Evolutionary conservation across 1,284 basidiomycete species (phyloP).

Genomic region (Anthracocystis walkeri): DNA sequence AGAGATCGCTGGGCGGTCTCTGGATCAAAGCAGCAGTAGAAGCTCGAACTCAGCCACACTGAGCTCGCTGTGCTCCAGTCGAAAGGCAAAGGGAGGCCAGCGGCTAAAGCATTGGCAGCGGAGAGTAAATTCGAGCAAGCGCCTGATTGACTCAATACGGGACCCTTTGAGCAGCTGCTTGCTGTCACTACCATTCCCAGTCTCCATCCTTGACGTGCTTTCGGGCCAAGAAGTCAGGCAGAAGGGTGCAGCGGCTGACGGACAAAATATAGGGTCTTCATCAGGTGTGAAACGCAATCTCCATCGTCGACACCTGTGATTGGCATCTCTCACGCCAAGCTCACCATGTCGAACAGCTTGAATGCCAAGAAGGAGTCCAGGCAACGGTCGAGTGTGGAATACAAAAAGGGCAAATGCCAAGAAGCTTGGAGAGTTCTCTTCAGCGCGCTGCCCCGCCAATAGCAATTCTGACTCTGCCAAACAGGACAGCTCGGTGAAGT

Average conservation of each 20-base stretch:
- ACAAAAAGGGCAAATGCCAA: constrained; percentile 10
- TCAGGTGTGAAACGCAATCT: constrained; percentile 2
- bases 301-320: background rate
- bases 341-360: background rate
- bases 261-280: background rate
- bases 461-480: background rate
- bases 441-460: background rate
- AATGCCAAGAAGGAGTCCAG: constrained; percentile 9
- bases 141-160: background rate
- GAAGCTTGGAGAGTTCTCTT: constrained; percentile 9
- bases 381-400: background rate
- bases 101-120: background rate
- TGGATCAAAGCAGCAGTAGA: too few relatives aligned
- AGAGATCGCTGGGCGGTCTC: too few relatives aligned
- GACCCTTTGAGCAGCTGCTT: constrained; percentile 3
- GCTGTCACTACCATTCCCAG: constrained; percentile 3
- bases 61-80: too few relatives aligned
- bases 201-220: too few relatives aligned
- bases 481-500: constrained; percentile 16
- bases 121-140: background rate
- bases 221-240: too few relatives aligned
- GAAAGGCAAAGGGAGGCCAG: too few relatives aligned
- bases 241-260: background rate
- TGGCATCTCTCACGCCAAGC: background rate
- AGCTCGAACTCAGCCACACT: too few relatives aligned